Evolutionary conservation across 129 eudicot genomes (phyloP).

Genomic region (Ambrosia trifida): DNA sequence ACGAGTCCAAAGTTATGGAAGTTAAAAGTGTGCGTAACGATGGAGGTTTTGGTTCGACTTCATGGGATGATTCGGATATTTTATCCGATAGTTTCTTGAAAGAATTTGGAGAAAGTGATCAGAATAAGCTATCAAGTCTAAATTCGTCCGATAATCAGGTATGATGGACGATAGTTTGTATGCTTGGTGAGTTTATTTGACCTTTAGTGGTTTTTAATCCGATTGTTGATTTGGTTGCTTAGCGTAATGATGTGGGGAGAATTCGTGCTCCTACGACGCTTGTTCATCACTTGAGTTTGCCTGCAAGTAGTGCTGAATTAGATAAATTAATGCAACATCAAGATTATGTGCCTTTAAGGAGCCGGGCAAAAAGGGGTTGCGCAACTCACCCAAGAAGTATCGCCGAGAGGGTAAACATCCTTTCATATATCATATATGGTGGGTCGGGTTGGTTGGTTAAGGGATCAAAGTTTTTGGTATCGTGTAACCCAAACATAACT

Average conservation of each 20-base stretch:
- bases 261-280: slow-evolving; percentile 49
- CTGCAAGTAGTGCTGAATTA: slow-evolving; percentile 59
- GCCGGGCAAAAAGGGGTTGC: slow-evolving; percentile 89
- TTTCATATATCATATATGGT: slow-evolving; percentile 13
- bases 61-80: slow-evolving; percentile 83
- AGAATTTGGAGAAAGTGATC: slow-evolving; percentile 52
- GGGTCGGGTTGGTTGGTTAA: neutral
- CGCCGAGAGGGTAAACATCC: slow-evolving; percentile 78
- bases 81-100: slow-evolving; percentile 63
- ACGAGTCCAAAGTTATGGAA: slow-evolving; percentile 45
- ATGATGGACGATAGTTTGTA: neutral
- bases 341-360: slow-evolving; percentile 66
- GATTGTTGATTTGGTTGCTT: slow-evolving; percentile 2
- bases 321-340: slow-evolving; percentile 53
- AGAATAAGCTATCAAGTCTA: slow-evolving; percentile 36
- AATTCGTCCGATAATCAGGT: slow-evolving; percentile 66
- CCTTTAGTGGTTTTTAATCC: neutral
- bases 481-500: neutral
- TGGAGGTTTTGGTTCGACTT: slow-evolving; percentile 34
- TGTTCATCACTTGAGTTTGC: slow-evolving; percentile 84
- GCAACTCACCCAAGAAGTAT: slow-evolving; percentile 99
- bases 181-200: slow-evolving; percentile 2
- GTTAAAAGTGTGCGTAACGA: slow-evolving; percentile 31
- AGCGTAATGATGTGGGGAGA: slow-evolving; percentile 50
- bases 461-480: neutral